Evolutionary conservation across 768 basidiomycete species (phyloP).

Genomic region (Flagelloscypha sp.): DNA sequence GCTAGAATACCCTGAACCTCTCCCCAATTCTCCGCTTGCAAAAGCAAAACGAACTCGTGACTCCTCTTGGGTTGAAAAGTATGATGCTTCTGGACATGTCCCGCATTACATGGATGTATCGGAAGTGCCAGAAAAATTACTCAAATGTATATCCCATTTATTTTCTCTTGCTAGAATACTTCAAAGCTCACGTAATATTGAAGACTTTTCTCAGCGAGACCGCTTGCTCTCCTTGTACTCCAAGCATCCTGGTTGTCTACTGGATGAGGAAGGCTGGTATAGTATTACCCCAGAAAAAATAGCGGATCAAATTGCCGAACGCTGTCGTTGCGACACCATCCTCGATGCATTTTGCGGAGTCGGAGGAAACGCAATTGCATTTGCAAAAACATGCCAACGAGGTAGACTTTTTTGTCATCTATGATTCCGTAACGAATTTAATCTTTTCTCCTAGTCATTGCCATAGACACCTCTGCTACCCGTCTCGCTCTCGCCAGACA

Average conservation of each 20-base stretch:
- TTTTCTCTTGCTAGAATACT: slow-evolving; percentile 1
- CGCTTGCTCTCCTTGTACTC: slow-evolving; percentile 77
- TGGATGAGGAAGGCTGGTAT: slow-evolving; percentile 98
- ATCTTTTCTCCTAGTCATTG: slow-evolving; percentile 62
- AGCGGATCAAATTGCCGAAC: slow-evolving; percentile 88
- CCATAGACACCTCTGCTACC: slow-evolving; percentile 77
- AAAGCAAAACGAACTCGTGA: slow-evolving; percentile 1
- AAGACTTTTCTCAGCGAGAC: slow-evolving; percentile 82
- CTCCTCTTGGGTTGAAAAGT: slow-evolving; percentile 27
- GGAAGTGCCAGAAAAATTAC: slow-evolving; percentile 69
- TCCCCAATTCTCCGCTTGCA: slow-evolving; percentile 2
- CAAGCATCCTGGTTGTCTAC: slow-evolving; percentile 60
- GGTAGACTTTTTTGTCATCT: slow-evolving; percentile 41
- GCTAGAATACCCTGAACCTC: background rate
- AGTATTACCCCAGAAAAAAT: slow-evolving; percentile 91
- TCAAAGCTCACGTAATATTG: slow-evolving; percentile 1
- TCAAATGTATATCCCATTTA: slow-evolving; percentile 61
- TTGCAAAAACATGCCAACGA: slow-evolving; percentile 90
- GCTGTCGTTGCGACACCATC: slow-evolving; percentile 78
- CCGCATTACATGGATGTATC: slow-evolving; percentile 54
- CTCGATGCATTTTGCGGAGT: slow-evolving; percentile 97
- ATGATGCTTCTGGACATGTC: slow-evolving; percentile 69
- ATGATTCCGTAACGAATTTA: slow-evolving; percentile 3
- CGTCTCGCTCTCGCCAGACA: slow-evolving; percentile 89
- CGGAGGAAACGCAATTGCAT: slow-evolving; percentile 95